A percentile compares a stretch with the other conserved stretches of the same genome.
Conservation (phyloP, 2,329 filamentous ascomycete genomes). For the Alternaria sp. region DNA sequence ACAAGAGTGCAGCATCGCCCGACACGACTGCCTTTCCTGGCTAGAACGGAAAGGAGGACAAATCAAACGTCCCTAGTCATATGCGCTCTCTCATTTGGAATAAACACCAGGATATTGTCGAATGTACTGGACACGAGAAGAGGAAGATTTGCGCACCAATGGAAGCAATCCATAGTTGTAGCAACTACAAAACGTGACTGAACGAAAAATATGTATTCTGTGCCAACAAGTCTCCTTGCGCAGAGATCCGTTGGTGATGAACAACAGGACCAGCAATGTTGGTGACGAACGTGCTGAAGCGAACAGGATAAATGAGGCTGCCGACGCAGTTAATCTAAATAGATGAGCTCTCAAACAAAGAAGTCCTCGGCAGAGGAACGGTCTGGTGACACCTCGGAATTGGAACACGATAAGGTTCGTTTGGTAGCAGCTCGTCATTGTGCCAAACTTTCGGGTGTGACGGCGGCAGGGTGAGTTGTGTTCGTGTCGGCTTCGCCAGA, state of each 20-base stretch:
- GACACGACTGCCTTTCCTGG: neutral
- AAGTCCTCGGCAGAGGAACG: slow-evolving; percentile 1
- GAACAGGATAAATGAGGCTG: slow-evolving; percentile 13
- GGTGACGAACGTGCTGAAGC: slow-evolving; percentile 8
- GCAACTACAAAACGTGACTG: no score
- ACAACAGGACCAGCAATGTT: neutral
- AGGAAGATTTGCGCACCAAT: neutral
- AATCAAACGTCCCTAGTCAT: neutral
- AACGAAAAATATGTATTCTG: no score
- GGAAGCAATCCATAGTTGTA: neutral
- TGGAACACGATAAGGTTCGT: neutral
- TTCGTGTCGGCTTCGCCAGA: neutral
- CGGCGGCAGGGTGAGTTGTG: neutral
- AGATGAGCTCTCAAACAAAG: slow-evolving; percentile 9
- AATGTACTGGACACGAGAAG: neutral
- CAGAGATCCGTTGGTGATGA: neutral
- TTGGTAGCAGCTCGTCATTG: slow-evolving; percentile 1
- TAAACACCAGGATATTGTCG: neutral
- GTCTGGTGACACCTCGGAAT: slow-evolving; percentile 10
- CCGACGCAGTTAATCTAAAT: slow-evolving; percentile 24
- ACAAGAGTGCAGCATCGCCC: neutral
- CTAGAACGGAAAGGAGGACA: neutral
- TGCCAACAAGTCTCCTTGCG: no score
- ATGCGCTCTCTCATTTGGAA: neutral
- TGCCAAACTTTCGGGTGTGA: neutral